Conservation (phyloP, 495 filamentous ascomycete species). For the Daldinia vernicosa region DNA sequence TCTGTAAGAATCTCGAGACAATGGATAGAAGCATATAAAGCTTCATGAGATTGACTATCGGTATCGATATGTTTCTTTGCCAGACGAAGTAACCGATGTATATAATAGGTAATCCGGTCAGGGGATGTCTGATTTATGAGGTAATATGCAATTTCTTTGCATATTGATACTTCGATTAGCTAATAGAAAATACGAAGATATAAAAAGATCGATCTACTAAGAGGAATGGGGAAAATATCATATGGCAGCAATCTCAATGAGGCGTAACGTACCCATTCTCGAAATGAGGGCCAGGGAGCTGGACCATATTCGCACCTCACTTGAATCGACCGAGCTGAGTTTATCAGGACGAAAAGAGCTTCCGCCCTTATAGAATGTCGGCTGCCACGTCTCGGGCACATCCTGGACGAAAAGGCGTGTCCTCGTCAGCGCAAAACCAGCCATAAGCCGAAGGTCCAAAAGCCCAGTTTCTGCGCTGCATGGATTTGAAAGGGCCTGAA, state of each 20-base stretch:
- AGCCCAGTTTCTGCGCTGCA: not conserved
- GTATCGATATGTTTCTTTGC: not conserved
- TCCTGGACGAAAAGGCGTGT: not conserved
- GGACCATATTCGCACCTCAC: not conserved
- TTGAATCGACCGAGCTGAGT: not conserved
- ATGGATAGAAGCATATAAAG: not conserved
- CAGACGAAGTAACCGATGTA: not conserved
- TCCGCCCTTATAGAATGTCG: not conserved
- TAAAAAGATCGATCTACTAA: not conserved
- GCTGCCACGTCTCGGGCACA: not conserved
- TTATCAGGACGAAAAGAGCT: not conserved
- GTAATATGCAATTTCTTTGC: not conserved
- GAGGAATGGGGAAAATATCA: not conserved
- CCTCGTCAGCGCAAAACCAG: not conserved
- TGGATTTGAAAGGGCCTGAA: not conserved
- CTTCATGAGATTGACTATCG: not conserved
- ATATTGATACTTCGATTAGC: not conserved
- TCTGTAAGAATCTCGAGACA: not conserved
- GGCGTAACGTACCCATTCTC: not conserved
- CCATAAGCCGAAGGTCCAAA: not conserved
- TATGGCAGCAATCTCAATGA: not conserved
- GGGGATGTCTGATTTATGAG: not conserved
- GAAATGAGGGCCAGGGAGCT: not conserved
- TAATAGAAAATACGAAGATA: not conserved
- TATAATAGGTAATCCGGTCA: not conserved